Evolutionary conservation across 2,329 filamentous ascomycete species (phyloP), one percentile per base, ranked within the genome.

Genomic region (Epichloe elymi): DNA sequence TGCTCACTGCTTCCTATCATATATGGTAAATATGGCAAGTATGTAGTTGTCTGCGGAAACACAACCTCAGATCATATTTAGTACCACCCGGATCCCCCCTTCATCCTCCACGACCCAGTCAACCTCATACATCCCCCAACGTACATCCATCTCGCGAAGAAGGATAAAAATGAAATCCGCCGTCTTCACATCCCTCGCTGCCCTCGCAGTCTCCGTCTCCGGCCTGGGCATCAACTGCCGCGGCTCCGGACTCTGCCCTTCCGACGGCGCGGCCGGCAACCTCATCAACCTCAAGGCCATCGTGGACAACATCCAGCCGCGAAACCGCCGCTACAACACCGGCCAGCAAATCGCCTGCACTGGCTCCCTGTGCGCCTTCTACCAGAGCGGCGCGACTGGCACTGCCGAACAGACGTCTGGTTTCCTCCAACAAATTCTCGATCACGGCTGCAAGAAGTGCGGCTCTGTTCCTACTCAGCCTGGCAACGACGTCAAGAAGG

Each of bases 201-300:
- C 50, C 14, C 45, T 56, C 20, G 36, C 49, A 17, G 45, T 46
- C 10, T 45, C 41, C 15, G 51, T 40, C 37, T 39, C 52, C 2
- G 53, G 54, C 1, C 50, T 53, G 5, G 57, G 55, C 46, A 56
- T 53, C 36, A 55, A 57, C 48, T 58, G 57, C 50, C 46, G 54
- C 30, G 55, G 52, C 38, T 57, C 57, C 5, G 57, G 51, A 17
- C 23, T 30, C 8, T 58, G 56, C 48, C 47, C 33, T 5, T 44
- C 53, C 14, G 56, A 55, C 41, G 38, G 54, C 17, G 54, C 55
- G 8, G 50, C 49, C 19, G 53, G 44, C 6, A 52, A 55, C 38
- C 43, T 56, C 33, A 47, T 48, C 30, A 53, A 55, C 15, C 42
- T 56, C 36, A 39, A 33, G 11, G 53, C 53, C 33, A 26, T 33